Percentiles rank a stretch among this genome's conserved stretches.
Conservation (phyloP, 2,329 filamentous ascomycete genomes). For the Aspergillus persii region DNA sequence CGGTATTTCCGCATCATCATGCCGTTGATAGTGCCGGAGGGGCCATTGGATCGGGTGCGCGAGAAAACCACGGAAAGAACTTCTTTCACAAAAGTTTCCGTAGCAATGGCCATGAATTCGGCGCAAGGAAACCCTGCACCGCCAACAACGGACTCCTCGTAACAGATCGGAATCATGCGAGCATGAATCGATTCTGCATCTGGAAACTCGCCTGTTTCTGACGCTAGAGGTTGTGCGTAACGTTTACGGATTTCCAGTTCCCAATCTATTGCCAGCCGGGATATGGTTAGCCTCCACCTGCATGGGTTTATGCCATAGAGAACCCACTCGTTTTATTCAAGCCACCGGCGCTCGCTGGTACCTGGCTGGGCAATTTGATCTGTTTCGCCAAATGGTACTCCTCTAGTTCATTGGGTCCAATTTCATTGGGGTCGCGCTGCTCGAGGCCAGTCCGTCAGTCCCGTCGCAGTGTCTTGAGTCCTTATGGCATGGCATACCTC, state of each 20-base stretch:
- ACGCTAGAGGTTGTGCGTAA: constrained; percentile 60
- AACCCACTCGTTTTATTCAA: constrained; percentile 74
- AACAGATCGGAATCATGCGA: constrained; percentile 64
- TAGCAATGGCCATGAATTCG: constrained; percentile 60
- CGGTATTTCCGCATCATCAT: constrained; percentile 79
- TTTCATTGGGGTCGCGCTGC: constrained; percentile 38
- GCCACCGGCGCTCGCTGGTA: constrained; percentile 67
- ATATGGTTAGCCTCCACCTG: constrained; percentile 15
- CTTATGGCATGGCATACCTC: constrained; percentile 37
- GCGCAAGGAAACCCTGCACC: constrained; percentile 55
- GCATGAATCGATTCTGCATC: constrained; percentile 56
- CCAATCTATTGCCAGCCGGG: constrained; percentile 47
- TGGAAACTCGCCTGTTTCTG: constrained; percentile 63
- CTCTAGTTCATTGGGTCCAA: constrained; percentile 35
- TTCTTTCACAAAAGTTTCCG: constrained; percentile 64
- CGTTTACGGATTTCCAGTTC: constrained; percentile 65
- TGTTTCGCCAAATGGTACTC: constrained; percentile 47
- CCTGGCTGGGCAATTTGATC: constrained; percentile 58
- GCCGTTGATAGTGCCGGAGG: constrained; percentile 64
- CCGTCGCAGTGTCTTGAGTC: background rate
- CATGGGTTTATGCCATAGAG: constrained; percentile 8
- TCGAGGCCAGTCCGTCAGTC: background rate
- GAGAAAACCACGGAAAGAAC: constrained; percentile 55
- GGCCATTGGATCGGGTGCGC: constrained; percentile 56
- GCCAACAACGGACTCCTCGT: constrained; percentile 59